phyloP scores from a whole-genome alignment of 1,284 basidiomycete genomes.

The Hymenochaete sp. region DNA sequence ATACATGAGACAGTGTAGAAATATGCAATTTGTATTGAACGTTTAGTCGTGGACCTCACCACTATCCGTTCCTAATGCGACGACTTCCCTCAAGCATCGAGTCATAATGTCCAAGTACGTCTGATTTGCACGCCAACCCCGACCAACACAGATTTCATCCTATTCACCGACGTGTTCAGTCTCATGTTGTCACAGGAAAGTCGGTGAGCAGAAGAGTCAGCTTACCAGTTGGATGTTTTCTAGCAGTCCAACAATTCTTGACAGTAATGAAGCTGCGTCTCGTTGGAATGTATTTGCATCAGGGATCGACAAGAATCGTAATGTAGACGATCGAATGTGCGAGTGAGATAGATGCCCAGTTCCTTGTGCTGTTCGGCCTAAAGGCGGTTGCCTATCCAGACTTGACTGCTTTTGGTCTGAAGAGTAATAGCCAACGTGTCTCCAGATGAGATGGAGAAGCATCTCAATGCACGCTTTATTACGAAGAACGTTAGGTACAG shows the following conservation, averaged over 20 bases:
- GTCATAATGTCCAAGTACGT: conserved; percentile 65
- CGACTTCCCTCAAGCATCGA: conserved; percentile 50
- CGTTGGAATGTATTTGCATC: conserved; percentile 43
- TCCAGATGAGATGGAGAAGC: conserved; percentile 76
- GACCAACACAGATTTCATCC: conserved; percentile 32
- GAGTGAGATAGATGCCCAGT: conserved; percentile 12
- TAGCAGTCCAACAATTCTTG: conserved; percentile 42
- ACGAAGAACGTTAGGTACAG: neutral
- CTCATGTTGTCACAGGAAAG: no score
- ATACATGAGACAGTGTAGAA: no score
- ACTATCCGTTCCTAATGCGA: conserved; percentile 21
- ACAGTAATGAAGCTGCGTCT: conserved; percentile 46
- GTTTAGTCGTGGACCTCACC: neutral
- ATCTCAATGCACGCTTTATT: conserved; percentile 69
- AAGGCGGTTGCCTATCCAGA: conserved; percentile 15
- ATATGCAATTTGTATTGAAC: neutral
- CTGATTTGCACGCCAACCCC: conserved; percentile 49
- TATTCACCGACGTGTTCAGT: no score
- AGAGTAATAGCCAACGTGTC: conserved; percentile 66
- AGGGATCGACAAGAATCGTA: conserved; percentile 47
- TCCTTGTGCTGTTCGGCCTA: conserved; percentile 30
- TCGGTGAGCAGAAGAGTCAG: conserved; percentile 17
- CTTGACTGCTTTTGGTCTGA: conserved; percentile 2
- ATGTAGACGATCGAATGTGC: conserved; percentile 23
- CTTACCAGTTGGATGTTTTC: conserved; percentile 43